Evolutionary conservation across 2,329 filamentous ascomycete species (phyloP).

Genomic region (Stagonosporopsis vannaccii): DNA sequence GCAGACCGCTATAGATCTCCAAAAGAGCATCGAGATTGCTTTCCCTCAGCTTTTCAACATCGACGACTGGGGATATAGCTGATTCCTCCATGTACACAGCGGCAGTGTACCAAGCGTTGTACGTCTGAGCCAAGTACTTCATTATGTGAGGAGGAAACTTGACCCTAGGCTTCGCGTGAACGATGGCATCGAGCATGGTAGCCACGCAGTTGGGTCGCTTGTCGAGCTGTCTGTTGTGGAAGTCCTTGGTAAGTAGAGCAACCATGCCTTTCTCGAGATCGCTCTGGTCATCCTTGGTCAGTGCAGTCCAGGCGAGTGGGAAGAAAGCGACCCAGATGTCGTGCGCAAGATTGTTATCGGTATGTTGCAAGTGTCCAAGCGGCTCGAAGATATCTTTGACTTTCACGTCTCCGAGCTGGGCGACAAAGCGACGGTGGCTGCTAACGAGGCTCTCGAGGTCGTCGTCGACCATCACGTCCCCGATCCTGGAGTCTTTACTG

Average conservation of each 20-base stretch:
- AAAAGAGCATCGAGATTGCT: slow-evolving; percentile 96
- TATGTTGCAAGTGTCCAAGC: slow-evolving; percentile 88
- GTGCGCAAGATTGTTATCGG: slow-evolving; percentile 81
- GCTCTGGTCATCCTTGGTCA: slow-evolving; percentile 83
- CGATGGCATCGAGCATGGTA: slow-evolving; percentile 86
- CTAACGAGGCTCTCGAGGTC: slow-evolving; percentile 81
- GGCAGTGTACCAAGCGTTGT: slow-evolving; percentile 97
- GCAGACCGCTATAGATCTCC: slow-evolving; percentile 86
- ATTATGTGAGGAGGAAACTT: slow-evolving; percentile 95
- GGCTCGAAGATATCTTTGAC: slow-evolving; percentile 89
- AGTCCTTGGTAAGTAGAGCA: slow-evolving; percentile 90
- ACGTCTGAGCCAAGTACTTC: slow-evolving; percentile 92
- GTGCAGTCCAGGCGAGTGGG: slow-evolving; percentile 90
- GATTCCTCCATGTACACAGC: slow-evolving; percentile 88
- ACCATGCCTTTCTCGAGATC: slow-evolving; percentile 93
- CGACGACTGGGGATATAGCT: slow-evolving; percentile 81
- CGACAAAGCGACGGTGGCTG: slow-evolving; percentile 81
- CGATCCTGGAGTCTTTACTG: slow-evolving; percentile 69
- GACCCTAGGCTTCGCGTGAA: slow-evolving; percentile 83
- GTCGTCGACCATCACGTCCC: slow-evolving; percentile 77
- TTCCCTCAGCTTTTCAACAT: slow-evolving; percentile 84
- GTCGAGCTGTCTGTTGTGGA: slow-evolving; percentile 92
- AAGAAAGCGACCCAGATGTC: slow-evolving; percentile 92
- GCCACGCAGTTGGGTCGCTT: slow-evolving; percentile 95
- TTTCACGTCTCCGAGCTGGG: slow-evolving; percentile 84